These are phyloP conservation scores for Vararia minispora DNA, from an alignment of 768 basidiomycete genomes.

Conservation along the genomic window DNA sequence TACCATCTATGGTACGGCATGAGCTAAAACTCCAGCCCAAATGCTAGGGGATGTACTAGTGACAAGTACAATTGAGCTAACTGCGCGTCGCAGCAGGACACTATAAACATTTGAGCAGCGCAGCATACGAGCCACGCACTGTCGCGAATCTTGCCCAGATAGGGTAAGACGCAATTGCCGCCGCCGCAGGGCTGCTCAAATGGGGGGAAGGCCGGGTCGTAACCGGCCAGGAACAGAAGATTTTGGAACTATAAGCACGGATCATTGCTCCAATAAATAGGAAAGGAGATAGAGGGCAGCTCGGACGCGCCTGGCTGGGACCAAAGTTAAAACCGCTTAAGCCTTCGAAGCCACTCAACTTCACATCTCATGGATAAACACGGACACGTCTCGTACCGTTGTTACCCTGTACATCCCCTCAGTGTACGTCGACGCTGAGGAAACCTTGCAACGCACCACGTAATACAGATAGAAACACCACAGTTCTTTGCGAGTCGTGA, in stretches of 20 bases:
- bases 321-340: slow-evolving; percentile 63
- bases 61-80: slow-evolving; percentile 68
- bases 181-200: slow-evolving; percentile 39
- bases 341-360: slow-evolving; percentile 19
- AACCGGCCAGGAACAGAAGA: slow-evolving; percentile 60
- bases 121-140: slow-evolving; percentile 28
- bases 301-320: too few species aligned
- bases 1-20: too few species aligned
- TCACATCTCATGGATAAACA: neutral
- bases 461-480: slow-evolving; percentile 56
- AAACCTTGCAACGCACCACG: slow-evolving; percentile 21
- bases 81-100: slow-evolving; percentile 21
- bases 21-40: too few species aligned
- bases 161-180: slow-evolving; percentile 52
- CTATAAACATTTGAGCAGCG: neutral
- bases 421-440: too few species aligned
- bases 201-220: slow-evolving; percentile 49
- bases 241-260: slow-evolving; percentile 70
- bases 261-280: too few species aligned
- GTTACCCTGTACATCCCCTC: too few species aligned
- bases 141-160: slow-evolving; percentile 48
- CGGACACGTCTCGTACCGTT: too few species aligned
- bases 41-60: too few species aligned
- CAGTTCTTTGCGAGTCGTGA: slow-evolving; percentile 21
- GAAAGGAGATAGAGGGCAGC: too few species aligned